A percentile compares a stretch with the other conserved stretches of the same genome.
phyloP scores from a whole-genome alignment of 176 grass and related monocot genomes.

The Themeda triandra region DNA sequence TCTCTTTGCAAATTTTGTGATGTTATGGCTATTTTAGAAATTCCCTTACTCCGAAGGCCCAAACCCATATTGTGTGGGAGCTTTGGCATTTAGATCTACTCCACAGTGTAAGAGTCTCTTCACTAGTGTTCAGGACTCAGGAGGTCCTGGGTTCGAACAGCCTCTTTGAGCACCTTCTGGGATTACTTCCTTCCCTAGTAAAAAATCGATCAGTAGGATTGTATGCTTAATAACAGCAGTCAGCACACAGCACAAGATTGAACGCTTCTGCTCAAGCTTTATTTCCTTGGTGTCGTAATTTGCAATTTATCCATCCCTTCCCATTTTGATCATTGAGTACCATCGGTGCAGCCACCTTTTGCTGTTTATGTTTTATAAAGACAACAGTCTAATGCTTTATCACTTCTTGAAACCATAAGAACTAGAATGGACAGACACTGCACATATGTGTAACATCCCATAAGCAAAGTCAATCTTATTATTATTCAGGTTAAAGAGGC shows the following conservation, averaged over 20 bases:
- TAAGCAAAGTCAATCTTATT: constrained; percentile 64
- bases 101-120: not conserved
- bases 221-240: not conserved
- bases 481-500: constrained; percentile 84
- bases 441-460: constrained; percentile 37
- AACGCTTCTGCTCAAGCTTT: constrained; percentile 8
- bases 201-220: not conserved
- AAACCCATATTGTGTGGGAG: not conserved
- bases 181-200: not conserved
- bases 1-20: not conserved
- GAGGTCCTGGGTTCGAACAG: not conserved
- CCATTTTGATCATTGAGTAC: constrained; percentile 14
- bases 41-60: not conserved
- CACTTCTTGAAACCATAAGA: constrained; percentile 30
- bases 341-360: not conserved
- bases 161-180: not conserved
- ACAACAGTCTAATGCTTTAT: constrained; percentile 12
- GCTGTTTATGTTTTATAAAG: constrained; percentile 1
- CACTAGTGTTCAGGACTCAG: not conserved
- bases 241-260: not conserved
- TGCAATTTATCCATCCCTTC: not conserved
- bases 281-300: not conserved
- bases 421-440: constrained; percentile 33
- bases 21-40: not conserved
- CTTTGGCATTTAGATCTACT: not conserved